A percentile compares a stretch with the other conserved stretches of the same genome.
Evolutionary conservation across 768 basidiomycete species (phyloP).

Genomic region (Astraeus odoratus): DNA sequence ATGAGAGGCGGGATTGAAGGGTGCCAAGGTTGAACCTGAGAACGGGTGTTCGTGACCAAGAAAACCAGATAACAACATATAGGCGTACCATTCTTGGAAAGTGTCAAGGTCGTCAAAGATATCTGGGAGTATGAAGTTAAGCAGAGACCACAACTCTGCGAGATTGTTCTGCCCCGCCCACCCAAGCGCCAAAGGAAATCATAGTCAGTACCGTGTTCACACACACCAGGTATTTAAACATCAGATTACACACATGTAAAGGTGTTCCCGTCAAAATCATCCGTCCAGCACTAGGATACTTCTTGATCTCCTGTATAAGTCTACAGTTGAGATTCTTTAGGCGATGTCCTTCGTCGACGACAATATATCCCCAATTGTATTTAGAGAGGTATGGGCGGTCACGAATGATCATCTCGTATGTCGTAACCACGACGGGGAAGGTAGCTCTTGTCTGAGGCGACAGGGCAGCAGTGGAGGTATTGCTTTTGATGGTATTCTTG

Average conservation of each 20-base stretch:
- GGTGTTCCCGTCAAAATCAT: constrained; percentile 97
- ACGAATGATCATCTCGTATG: constrained; percentile 88
- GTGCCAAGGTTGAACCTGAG: constrained; percentile 67
- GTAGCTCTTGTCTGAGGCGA: constrained; percentile 23
- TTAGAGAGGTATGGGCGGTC: constrained; percentile 60
- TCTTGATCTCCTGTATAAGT: constrained; percentile 86
- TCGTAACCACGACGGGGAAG: constrained; percentile 84
- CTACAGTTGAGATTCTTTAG: constrained; percentile 92
- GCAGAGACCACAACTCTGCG: constrained; percentile 87
- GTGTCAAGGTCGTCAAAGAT: constrained; percentile 85
- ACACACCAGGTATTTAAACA: too few relatives aligned
- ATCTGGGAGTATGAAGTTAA: constrained; percentile 94
- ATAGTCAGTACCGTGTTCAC: too few relatives aligned
- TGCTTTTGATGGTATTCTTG: background rate
- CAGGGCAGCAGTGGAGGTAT: background rate
- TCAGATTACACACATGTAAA: constrained; percentile 59
- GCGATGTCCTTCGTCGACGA: constrained; percentile 94
- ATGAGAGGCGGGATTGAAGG: constrained; percentile 48
- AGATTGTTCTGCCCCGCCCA: constrained; percentile 78
- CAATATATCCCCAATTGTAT: constrained; percentile 85
- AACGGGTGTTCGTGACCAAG: constrained; percentile 1
- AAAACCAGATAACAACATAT: constrained; percentile 17
- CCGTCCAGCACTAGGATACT: constrained; percentile 74
- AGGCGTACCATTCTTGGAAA: constrained; percentile 79
- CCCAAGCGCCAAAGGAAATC: background rate